Evolutionary conservation across 2,329 filamentous ascomycete genomes (phyloP).

Genomic region (Talaromyces sp.): DNA sequence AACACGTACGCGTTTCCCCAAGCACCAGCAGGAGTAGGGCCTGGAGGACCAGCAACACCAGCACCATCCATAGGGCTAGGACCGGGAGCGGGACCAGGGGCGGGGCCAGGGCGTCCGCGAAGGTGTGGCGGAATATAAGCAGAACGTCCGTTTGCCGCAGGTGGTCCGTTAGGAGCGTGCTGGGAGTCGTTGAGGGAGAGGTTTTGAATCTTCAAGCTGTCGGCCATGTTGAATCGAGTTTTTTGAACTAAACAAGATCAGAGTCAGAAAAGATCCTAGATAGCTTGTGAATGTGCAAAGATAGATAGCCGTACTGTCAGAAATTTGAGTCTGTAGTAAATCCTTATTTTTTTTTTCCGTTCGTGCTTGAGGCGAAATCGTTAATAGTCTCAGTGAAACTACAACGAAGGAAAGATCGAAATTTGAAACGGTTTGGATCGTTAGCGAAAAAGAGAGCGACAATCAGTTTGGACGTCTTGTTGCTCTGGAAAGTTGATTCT

Average conservation of each 20-base stretch:
- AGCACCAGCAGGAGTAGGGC: slow-evolving; percentile 30
- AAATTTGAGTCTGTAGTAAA: neutral
- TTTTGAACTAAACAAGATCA: neutral
- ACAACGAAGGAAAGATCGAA: slow-evolving; percentile 8
- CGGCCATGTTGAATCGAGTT: slow-evolving; percentile 30
- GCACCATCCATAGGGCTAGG: slow-evolving; percentile 5
- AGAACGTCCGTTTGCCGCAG: slow-evolving; percentile 47
- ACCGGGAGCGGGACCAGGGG: neutral
- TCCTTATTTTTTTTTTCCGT: neutral
- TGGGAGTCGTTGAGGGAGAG: slow-evolving; percentile 58
- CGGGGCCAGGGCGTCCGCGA: slow-evolving; percentile 40
- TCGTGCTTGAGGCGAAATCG: neutral
- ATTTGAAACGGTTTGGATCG: neutral
- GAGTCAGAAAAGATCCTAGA: neutral
- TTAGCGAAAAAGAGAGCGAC: slow-evolving; percentile 22
- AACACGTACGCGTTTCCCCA: slow-evolving; percentile 30
- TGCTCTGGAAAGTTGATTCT: slow-evolving; percentile 13
- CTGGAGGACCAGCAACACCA: slow-evolving; percentile 20
- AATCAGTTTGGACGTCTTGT: slow-evolving; percentile 17
- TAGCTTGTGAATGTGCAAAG: neutral
- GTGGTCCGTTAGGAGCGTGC: slow-evolving; percentile 48
- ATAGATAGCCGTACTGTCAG: slow-evolving; percentile 2
- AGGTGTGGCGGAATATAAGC: slow-evolving; percentile 66
- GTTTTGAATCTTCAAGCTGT: slow-evolving; percentile 41
- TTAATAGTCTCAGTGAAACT: slow-evolving; percentile 4